Percentiles rank a stretch among this genome's conserved stretches.
phyloP scores from a whole-genome alignment of 139 green algal species.

The Chlorella vulgaris region DNA sequence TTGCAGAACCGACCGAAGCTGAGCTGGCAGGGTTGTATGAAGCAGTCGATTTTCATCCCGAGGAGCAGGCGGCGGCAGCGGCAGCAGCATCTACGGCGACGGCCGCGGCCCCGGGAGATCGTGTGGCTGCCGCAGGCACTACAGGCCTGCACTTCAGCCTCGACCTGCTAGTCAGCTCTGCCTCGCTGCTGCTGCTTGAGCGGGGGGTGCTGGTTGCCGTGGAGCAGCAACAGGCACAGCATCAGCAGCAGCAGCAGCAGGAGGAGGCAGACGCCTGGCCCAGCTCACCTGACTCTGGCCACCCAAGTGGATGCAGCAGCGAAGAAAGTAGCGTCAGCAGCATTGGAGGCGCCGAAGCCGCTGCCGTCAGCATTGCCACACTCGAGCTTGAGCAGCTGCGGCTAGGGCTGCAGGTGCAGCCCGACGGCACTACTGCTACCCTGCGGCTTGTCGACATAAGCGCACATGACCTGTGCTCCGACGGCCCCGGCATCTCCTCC shows the following conservation, averaged over 20 bases:
- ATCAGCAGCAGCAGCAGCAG: not conserved
- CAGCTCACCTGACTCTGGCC: not conserved
- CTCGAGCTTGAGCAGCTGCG: slow-evolving; percentile 5
- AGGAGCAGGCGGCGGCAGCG: slow-evolving; percentile 18
- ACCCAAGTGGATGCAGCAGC: not conserved
- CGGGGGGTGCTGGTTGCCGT: not conserved
- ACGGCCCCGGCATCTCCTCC: not conserved
- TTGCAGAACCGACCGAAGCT: slow-evolving; percentile 37
- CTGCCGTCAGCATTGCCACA: not conserved
- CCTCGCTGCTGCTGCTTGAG: slow-evolving; percentile 31
- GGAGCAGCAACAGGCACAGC: not conserved
- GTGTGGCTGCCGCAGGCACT: not conserved
- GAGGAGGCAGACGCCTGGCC: not conserved
- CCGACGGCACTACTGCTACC: not conserved
- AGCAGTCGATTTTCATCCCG: slow-evolving; percentile 49
- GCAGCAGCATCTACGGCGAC: not conserved
- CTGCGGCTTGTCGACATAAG: slow-evolving; percentile 15
- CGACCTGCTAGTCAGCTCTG: slow-evolving; percentile 7
- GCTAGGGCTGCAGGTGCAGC: slow-evolving; percentile 5
- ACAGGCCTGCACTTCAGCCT: slow-evolving; percentile 17
- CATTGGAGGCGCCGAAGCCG: not conserved
- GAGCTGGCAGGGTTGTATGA: slow-evolving; percentile 52
- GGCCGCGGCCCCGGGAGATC: not conserved
- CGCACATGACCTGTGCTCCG: slow-evolving; percentile 28
- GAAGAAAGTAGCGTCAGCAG: not conserved